Evolutionary conservation across 1,139 yeast species (phyloP), one percentile per base, ranked within the genome.

Genomic region (Magnusiomyces fungicola): DNA sequence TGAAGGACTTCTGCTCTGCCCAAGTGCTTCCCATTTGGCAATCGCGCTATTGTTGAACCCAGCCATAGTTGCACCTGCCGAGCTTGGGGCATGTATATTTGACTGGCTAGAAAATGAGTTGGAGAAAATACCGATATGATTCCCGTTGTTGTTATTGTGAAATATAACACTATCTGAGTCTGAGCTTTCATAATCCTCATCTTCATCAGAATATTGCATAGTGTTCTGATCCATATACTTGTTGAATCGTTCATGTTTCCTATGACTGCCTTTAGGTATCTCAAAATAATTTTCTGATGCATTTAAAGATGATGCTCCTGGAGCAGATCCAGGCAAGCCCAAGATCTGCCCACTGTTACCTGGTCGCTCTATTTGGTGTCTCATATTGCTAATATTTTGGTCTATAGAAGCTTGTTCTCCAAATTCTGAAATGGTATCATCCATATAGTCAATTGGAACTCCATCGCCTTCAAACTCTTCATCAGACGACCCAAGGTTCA

Each of bases 401-500:
- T 41, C 18, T 3, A 21, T 29, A 5, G 23, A 29, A 12, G 18
- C 16, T 19, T 33, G 23, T 23, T 34, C 46, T 23, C 45, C 52
- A 18, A 40, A 38, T 24, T 45, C 43, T 1, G 47, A 42, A 7
- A 42, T 24, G 9, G 43, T 43, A 7, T 44, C 52, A 19, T 43
- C 47, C 18, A 42, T 43, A 21, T 48, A 43, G 9, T 45, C 45
- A 10, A 38, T 33, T 3, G 23, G 12, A 3, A 40, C 27, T 10
- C 27, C 46, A 6, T 40, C 32, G 30, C 40, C 44, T 2, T 54
- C 54, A 23, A 54, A 54, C 23, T 56, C 56, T 34, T 52, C 51
- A 38, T 53, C 58, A 21, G 56, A 52, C 2, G 57, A 54, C 30
- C 46, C 54, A 7, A 54, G 40, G 45, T 74, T 73, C 48, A 75